phyloP scores from a whole-genome alignment of 257 asterid species.

The Lycium ferocissimum region DNA sequence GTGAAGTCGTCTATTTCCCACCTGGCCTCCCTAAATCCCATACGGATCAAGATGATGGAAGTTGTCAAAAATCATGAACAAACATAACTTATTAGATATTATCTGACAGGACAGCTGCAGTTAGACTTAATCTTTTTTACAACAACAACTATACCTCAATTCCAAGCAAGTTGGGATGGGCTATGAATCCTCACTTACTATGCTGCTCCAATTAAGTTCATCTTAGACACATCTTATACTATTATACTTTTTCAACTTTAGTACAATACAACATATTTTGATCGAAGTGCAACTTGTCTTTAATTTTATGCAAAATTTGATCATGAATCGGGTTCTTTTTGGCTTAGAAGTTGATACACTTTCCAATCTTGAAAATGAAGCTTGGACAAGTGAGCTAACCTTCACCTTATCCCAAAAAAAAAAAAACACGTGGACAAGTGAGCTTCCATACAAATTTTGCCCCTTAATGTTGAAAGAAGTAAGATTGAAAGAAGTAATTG shows the following conservation, averaged over 20 bases:
- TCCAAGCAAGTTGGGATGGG: not conserved
- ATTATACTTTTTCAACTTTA: not conserved
- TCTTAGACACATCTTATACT: not conserved
- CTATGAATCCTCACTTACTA: not conserved
- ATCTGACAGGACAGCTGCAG: not conserved
- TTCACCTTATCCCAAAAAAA: too few species aligned
- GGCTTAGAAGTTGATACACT: constrained; percentile 15
- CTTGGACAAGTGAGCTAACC: constrained; percentile 18
- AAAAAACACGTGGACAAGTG: constrained; percentile 2
- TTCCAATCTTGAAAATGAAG: constrained; percentile 7
- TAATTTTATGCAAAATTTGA: not conserved
- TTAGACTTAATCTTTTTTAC: not conserved
- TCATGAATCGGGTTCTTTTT: not conserved
- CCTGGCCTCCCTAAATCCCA: not conserved
- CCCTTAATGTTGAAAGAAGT: not conserved
- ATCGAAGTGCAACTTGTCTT: not conserved
- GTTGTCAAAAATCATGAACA: constrained; percentile 8
- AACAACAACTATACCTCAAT: not conserved
- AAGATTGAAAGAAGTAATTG: not conserved
- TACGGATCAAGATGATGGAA: constrained; percentile 2
- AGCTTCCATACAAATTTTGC: not conserved
- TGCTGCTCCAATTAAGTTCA: constrained; percentile 13
- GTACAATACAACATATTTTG: not conserved
- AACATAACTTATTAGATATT: constrained; percentile 6
- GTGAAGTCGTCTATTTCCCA: constrained; percentile 9